phyloP scores from a whole-genome alignment of 768 basidiomycete genomes.

The Auricularia sp. region DNA sequence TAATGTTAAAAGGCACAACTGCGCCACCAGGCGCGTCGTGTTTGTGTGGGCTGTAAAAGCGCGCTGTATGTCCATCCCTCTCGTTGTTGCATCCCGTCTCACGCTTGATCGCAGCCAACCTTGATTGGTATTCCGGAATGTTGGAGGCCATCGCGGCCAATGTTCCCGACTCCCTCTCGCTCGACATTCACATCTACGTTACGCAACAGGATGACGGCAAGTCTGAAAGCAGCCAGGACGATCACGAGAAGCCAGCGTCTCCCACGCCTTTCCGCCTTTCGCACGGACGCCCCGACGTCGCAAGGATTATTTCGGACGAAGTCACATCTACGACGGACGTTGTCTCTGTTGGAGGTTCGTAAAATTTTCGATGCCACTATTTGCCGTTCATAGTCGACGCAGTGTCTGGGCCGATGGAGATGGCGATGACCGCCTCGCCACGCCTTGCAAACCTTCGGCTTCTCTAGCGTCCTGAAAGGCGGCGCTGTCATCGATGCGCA shows the following conservation, averaged over 20 bases:
- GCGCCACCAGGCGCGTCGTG: conserved; percentile 24
- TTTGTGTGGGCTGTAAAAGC: conserved; percentile 38
- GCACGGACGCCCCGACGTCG: not conserved
- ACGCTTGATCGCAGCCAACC: not conserved
- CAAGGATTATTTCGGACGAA: not conserved
- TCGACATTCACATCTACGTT: conserved; percentile 7
- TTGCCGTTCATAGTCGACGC: not conserved
- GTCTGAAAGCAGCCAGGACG: not conserved
- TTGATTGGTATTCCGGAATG: not conserved
- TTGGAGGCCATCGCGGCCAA: not conserved
- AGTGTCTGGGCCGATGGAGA: not conserved
- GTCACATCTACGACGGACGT: not conserved
- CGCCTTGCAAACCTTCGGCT: not conserved
- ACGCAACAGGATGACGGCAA: not conserved
- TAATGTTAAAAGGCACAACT: conserved; percentile 10
- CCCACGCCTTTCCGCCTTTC: not conserved
- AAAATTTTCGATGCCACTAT: not conserved
- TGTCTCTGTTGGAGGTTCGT: not conserved
- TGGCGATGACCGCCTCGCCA: not conserved
- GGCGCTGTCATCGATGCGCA: not conserved
- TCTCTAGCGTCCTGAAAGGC: not conserved
- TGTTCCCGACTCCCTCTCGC: not conserved
- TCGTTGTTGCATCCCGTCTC: not conserved
- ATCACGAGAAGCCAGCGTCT: not conserved
- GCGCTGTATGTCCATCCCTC: conserved; percentile 17